Evolutionary conservation across 2,329 filamentous ascomycete genomes (phyloP).

Genomic region (Alternaria sp.): DNA sequence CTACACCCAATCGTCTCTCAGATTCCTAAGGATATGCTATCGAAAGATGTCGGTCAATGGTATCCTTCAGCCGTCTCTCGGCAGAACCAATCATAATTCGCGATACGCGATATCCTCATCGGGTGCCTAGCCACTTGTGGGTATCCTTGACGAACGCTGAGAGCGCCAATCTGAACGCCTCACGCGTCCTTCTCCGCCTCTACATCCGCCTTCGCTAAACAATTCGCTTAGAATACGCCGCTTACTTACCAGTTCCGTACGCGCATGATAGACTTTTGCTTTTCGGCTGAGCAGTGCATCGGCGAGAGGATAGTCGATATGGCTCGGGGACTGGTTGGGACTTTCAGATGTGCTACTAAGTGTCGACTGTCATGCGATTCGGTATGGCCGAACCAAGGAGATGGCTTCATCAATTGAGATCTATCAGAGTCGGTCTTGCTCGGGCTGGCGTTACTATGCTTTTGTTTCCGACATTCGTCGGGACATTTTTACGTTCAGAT

Average conservation of each 20-base stretch:
- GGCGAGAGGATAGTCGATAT: constrained; percentile 22
- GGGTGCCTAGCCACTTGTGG: constrained; percentile 32
- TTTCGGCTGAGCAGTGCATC: constrained; percentile 21
- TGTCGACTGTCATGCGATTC: constrained; percentile 7
- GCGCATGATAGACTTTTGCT: constrained; percentile 27
- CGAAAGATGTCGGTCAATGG: constrained; percentile 17
- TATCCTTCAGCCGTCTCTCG: constrained; percentile 5
- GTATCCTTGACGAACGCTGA: constrained; percentile 39
- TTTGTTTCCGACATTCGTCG: constrained; percentile 9
- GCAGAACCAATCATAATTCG: constrained; percentile 33
- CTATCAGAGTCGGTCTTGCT: constrained; percentile 29
- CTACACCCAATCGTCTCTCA: constrained; percentile 20
- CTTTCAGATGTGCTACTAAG: constrained; percentile 14
- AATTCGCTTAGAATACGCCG: constrained; percentile 18
- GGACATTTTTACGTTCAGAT: constrained; percentile 1
- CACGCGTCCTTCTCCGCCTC: constrained; percentile 25
- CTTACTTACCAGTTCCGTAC: constrained; percentile 22
- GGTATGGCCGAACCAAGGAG: constrained; percentile 9
- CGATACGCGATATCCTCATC: constrained; percentile 27
- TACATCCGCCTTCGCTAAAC: constrained; percentile 11
- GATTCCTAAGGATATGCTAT: constrained; percentile 38
- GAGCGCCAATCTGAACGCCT: constrained; percentile 30
- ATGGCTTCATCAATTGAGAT: constrained; percentile 12
- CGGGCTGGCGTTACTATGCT: constrained; percentile 18
- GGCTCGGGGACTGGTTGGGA: constrained; percentile 15